A percentile compares a stretch with the other conserved stretches of the same genome.
Evolutionary conservation across 2,329 filamentous ascomycete species (phyloP).

Genomic region (Ophiostoma perfectum): DNA sequence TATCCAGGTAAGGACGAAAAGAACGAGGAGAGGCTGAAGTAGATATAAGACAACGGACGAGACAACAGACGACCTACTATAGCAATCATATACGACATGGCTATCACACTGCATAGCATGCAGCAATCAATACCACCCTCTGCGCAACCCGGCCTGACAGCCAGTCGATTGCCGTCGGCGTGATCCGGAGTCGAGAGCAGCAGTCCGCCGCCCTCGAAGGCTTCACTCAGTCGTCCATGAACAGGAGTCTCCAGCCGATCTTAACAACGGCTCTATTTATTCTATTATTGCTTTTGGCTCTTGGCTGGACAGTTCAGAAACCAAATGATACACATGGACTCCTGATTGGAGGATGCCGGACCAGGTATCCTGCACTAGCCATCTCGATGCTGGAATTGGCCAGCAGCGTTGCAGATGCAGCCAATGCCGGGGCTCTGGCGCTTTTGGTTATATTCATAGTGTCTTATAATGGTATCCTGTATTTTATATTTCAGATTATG

Average conservation of each 20-base stretch:
- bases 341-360: background rate
- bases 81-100: background rate
- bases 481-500: no score
- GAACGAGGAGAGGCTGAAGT: no score
- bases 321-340: background rate
- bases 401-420: background rate
- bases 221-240: no score
- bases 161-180: slow-evolving; percentile 2
- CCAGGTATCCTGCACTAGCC: background rate
- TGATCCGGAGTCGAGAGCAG: background rate
- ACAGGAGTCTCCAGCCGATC: background rate
- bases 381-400: background rate
- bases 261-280: background rate
- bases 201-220: background rate
- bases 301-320: background rate
- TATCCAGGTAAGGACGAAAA: background rate
- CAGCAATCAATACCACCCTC: background rate
- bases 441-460: no score
- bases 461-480: no score
- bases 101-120: background rate
- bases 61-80: no score
- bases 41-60: no score
- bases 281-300: background rate
- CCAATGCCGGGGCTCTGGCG: background rate
- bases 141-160: background rate